Evolutionary conservation across 352 stramenopile genomes (phyloP).

Genomic region (Pythium vanterpoolii): DNA sequence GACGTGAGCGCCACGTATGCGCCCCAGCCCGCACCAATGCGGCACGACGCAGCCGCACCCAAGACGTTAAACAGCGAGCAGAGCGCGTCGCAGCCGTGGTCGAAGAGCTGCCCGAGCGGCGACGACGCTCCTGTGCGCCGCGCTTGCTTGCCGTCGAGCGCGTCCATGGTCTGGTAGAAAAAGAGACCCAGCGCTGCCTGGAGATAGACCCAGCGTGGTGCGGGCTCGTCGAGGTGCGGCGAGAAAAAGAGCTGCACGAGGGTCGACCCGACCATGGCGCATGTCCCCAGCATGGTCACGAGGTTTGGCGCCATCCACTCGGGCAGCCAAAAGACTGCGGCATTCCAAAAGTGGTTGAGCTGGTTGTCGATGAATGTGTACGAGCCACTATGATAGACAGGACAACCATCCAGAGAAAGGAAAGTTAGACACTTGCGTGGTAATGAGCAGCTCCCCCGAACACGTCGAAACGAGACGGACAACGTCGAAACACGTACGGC

Average conservation of each 20-base stretch:
- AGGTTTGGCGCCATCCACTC: slow-evolving; percentile 91
- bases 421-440: background rate
- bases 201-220: slow-evolving; percentile 71
- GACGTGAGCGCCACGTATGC: slow-evolving; percentile 65
- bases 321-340: slow-evolving; percentile 74
- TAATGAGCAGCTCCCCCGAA: background rate
- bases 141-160: slow-evolving; percentile 99
- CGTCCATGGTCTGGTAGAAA: slow-evolving; percentile 98
- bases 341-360: slow-evolving; percentile 88
- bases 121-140: slow-evolving; percentile 92
- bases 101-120: slow-evolving; percentile 97
- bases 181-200: slow-evolving; percentile 78
- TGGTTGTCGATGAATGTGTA: slow-evolving; percentile 89
- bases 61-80: slow-evolving; percentile 82
- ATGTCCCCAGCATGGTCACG: slow-evolving; percentile 87
- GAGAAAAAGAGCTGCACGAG: slow-evolving; percentile 73
- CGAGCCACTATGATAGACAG: slow-evolving; percentile 39
- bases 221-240: slow-evolving; percentile 61
- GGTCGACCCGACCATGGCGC: slow-evolving; percentile 73
- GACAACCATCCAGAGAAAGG: background rate
- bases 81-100: slow-evolving; percentile 93
- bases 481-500: slow-evolving; percentile 61
- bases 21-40: slow-evolving; percentile 40
- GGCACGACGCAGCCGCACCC: slow-evolving; percentile 62
- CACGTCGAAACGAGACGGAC: background rate